Evolutionary conservation across 306 rosid species (phyloP).

Genomic region (Senna tora): DNA sequence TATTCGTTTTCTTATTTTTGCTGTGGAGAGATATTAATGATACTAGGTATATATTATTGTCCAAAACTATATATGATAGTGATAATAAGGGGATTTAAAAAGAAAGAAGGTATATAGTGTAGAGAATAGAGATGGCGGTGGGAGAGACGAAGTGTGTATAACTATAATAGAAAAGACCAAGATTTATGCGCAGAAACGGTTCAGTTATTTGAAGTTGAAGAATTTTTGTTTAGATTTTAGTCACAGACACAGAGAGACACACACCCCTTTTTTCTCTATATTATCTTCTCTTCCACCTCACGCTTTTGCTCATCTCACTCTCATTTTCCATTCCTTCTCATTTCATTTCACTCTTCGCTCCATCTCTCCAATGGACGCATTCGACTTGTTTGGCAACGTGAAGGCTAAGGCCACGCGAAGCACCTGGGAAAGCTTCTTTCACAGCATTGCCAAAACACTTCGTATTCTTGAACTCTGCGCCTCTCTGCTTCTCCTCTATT

Average conservation of each 20-base stretch:
- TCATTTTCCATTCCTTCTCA: neutral
- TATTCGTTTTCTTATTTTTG: too few relatives aligned
- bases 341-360: too few relatives aligned
- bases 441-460: constrained; percentile 47
- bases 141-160: neutral
- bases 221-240: too few relatives aligned
- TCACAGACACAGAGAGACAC: neutral
- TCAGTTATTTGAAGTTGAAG: constrained; percentile 15
- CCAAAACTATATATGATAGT: too few relatives aligned
- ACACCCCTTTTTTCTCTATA: neutral
- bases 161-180: constrained; percentile 7
- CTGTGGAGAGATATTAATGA: too few relatives aligned
- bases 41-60: too few relatives aligned
- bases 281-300: neutral
- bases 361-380: constrained; percentile 46
- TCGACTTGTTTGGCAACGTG: constrained; percentile 40
- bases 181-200: constrained; percentile 3
- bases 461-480: constrained; percentile 52
- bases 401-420: constrained; percentile 32
- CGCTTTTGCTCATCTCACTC: neutral
- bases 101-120: too few relatives aligned
- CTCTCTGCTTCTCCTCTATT: constrained; percentile 47
- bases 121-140: neutral
- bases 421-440: constrained; percentile 43
- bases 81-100: too few relatives aligned